Percentiles rank a stretch among this genome's conserved stretches.
Evolutionary conservation across 2,329 filamentous ascomycete genomes (phyloP).

Genomic region (Byssoonygena ceratinophila): DNA sequence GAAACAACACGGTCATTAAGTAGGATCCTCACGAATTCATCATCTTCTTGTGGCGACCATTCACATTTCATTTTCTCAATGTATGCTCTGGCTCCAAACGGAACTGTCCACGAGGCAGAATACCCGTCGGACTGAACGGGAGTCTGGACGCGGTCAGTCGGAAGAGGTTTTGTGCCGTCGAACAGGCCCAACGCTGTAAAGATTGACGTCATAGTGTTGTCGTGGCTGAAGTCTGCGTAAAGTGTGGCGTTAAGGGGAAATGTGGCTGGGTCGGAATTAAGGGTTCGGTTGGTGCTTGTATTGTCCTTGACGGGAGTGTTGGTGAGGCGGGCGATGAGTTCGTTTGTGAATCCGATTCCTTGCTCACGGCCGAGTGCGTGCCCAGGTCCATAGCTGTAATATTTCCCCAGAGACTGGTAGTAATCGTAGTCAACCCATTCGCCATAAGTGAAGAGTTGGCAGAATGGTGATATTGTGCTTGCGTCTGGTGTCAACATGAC

Average conservation of each 20-base stretch:
- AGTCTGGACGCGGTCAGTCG: constrained; percentile 40
- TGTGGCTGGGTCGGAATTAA: constrained; percentile 55
- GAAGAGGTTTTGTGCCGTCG: constrained; percentile 50
- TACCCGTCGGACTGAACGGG: constrained; percentile 53
- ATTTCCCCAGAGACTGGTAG: constrained; percentile 68
- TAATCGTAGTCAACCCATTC: constrained; percentile 79
- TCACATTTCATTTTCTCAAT: constrained; percentile 75
- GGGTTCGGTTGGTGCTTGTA: constrained; percentile 66
- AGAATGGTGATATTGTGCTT: constrained; percentile 57
- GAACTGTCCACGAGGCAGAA: constrained; percentile 66
- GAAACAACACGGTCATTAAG: constrained; percentile 75
- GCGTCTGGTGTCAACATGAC: constrained; percentile 49
- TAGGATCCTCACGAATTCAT: constrained; percentile 67
- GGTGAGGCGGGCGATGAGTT: constrained; percentile 73
- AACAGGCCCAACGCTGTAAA: constrained; percentile 70
- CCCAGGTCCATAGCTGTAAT: constrained; percentile 68
- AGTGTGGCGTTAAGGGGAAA: constrained; percentile 61
- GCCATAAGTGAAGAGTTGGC: constrained; percentile 56
- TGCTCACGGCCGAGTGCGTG: constrained; percentile 72
- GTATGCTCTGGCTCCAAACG: constrained; percentile 71
- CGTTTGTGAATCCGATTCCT: constrained; percentile 78
- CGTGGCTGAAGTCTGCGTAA: constrained; percentile 87
- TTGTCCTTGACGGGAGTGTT: constrained; percentile 56
- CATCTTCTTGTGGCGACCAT: constrained; percentile 25
- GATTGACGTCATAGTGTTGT: constrained; percentile 73